These are phyloP conservation scores for Citrullus amarus DNA, from an alignment of 306 rosid species.

Conservation along the genomic window DNA sequence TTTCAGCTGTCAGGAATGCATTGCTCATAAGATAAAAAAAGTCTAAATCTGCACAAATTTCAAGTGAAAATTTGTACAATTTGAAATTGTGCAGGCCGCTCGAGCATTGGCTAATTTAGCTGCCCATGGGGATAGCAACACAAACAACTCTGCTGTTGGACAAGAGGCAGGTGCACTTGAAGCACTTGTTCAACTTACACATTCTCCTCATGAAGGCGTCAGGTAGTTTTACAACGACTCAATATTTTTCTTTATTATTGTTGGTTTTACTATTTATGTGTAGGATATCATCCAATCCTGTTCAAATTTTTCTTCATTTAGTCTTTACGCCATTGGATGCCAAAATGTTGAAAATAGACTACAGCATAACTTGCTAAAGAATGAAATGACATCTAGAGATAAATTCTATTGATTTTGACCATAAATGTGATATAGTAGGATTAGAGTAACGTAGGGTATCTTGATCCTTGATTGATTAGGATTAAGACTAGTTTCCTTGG, in stretches of 20 bases:
- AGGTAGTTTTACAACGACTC: slow-evolving; percentile 34
- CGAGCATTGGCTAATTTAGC: slow-evolving; percentile 99
- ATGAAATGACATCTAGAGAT: background rate
- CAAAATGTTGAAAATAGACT: background rate
- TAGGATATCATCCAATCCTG: background rate
- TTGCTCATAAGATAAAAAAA: background rate
- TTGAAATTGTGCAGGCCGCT: slow-evolving; percentile 57
- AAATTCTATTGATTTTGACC: background rate
- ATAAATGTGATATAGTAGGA: too few species aligned
- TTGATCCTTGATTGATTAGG: too few species aligned
- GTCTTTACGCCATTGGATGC: background rate
- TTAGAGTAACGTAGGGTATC: too few species aligned
- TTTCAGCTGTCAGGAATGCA: background rate
- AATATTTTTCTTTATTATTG: background rate
- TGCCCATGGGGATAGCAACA: slow-evolving; percentile 99
- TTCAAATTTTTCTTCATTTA: background rate
- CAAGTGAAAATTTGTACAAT: background rate
- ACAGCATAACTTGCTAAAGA: background rate
- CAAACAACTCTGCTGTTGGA: slow-evolving; percentile 95
- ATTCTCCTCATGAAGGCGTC: slow-evolving; percentile 94
- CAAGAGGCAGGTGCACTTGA: slow-evolving; percentile 99
- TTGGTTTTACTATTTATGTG: background rate
- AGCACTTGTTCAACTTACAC: slow-evolving; percentile 98
- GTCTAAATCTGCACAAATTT: background rate
- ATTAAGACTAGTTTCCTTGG: too few species aligned